Percentiles rank a stretch among this genome's conserved stretches.
phyloP scores from a whole-genome alignment of 129 eudicot genomes.

The Helichrysum umbraculigerum region DNA sequence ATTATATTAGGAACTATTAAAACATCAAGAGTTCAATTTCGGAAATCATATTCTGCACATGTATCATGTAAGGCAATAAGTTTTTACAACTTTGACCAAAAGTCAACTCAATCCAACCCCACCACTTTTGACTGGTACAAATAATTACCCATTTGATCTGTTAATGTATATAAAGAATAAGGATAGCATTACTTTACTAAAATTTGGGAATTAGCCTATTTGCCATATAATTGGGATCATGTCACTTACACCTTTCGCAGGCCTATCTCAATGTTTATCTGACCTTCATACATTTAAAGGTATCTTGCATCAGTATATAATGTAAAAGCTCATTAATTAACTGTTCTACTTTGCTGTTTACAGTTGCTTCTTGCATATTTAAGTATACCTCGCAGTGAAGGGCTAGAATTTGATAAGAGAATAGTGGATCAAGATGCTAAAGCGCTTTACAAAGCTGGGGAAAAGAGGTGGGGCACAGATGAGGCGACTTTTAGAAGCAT shows the following conservation, averaged over 20 bases:
- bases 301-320: background rate
- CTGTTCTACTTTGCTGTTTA: background rate
- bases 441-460: slow-evolving; percentile 85
- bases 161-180: too few relatives aligned
- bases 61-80: too few relatives aligned
- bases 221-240: background rate
- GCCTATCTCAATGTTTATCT: background rate
- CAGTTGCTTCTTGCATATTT: slow-evolving; percentile 80
- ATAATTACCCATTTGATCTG: background rate
- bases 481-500: slow-evolving; percentile 67
- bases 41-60: too few relatives aligned
- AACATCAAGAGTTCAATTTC: too few relatives aligned
- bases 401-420: slow-evolving; percentile 70
- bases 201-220: background rate
- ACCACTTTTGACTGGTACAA: background rate
- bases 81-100: too few relatives aligned
- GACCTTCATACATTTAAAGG: background rate
- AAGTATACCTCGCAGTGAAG: slow-evolving; percentile 73
- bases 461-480: slow-evolving; percentile 87
- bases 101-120: too few relatives aligned
- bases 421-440: slow-evolving; percentile 80
- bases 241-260: background rate
- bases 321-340: background rate
- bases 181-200: background rate
- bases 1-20: too few relatives aligned